A percentile compares a stretch with the other conserved stretches of the same genome.
Evolutionary conservation across 768 basidiomycete species (phyloP).

Genomic region (Neoboletus magnificus): DNA sequence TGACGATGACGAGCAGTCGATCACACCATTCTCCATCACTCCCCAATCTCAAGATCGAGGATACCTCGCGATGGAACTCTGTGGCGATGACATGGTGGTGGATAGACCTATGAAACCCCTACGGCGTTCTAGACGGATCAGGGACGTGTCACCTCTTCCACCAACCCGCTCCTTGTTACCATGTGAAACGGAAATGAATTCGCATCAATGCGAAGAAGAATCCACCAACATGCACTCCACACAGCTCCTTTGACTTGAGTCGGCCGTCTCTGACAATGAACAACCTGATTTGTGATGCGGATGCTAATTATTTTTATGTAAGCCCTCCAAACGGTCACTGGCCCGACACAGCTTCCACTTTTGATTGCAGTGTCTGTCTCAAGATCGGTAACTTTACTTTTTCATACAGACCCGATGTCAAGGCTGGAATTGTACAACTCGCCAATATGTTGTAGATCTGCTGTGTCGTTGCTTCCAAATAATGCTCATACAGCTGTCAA

Average conservation of each 20-base stretch:
- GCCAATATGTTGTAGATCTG: constrained; percentile 27
- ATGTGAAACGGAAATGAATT: constrained; percentile 34
- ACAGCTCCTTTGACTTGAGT: constrained; percentile 17
- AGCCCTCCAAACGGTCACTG: constrained; percentile 12
- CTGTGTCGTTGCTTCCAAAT: constrained; percentile 20
- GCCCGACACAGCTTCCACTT: constrained; percentile 17
- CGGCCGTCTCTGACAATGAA: constrained; percentile 23
- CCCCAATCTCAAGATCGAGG: constrained; percentile 24
- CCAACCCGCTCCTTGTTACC: constrained; percentile 22
- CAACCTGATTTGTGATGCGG: constrained; percentile 19
- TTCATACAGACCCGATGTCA: constrained; percentile 18
- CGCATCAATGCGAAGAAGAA: constrained; percentile 23
- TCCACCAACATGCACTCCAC: constrained; percentile 17
- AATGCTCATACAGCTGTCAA: constrained; percentile 27
- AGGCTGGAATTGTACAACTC: constrained; percentile 23
- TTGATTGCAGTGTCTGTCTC: constrained; percentile 18
- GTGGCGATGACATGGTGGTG: constrained; percentile 29
- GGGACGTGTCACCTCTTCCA: constrained; percentile 26
- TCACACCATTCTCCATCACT: constrained; percentile 14
- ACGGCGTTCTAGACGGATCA: constrained; percentile 31
- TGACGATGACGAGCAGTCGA: constrained; percentile 19
- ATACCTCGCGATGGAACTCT: constrained; percentile 20
- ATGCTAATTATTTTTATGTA: constrained; percentile 25
- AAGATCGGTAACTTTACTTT: constrained; percentile 18
- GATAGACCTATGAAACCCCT: constrained; percentile 37